These are phyloP conservation scores for Lactarius hatsudake DNA, from an alignment of 768 basidiomycete genomes.

Conservation along the genomic window DNA sequence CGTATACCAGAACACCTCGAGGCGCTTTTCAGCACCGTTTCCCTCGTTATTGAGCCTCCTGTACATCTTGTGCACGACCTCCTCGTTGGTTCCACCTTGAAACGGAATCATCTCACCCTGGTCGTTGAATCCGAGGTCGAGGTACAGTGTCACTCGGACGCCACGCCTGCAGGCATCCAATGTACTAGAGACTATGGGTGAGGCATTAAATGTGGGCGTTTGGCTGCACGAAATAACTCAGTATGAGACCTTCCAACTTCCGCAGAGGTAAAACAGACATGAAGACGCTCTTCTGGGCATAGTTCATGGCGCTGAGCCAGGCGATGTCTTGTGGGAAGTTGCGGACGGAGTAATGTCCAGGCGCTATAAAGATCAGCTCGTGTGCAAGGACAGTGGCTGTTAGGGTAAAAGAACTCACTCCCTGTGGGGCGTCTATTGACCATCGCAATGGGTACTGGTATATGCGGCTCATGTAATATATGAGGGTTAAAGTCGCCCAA, in stretches of 20 bases:
- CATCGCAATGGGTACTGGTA: slow-evolving; percentile 61
- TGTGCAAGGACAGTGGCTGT: not conserved
- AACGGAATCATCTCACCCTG: slow-evolving; percentile 53
- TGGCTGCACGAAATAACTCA: slow-evolving; percentile 40
- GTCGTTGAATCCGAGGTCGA: slow-evolving; percentile 58
- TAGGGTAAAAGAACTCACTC: slow-evolving; percentile 32
- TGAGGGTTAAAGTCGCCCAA: slow-evolving; percentile 60
- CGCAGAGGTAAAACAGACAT: slow-evolving; percentile 40
- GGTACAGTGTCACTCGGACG: slow-evolving; percentile 56
- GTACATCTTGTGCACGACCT: slow-evolving; percentile 61
- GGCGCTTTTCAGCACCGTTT: slow-evolving; percentile 42
- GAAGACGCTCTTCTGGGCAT: slow-evolving; percentile 61
- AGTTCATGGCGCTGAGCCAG: slow-evolving; percentile 62
- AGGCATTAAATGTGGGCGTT: slow-evolving; percentile 69
- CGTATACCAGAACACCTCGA: slow-evolving; percentile 57
- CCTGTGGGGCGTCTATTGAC: slow-evolving; percentile 62
- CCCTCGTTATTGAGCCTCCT: slow-evolving; percentile 44
- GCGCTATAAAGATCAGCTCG: slow-evolving; percentile 30
- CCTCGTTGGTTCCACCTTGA: slow-evolving; percentile 70
- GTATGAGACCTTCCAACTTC: not conserved
- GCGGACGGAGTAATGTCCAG: slow-evolving; percentile 45
- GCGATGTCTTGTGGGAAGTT: slow-evolving; percentile 62
- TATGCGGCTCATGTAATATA: slow-evolving; percentile 54
- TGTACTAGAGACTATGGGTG: slow-evolving; percentile 55
- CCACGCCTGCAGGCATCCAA: slow-evolving; percentile 60